Conservation (phyloP, 208 protist genomes). For the Leishmania amazonensis region DNA sequence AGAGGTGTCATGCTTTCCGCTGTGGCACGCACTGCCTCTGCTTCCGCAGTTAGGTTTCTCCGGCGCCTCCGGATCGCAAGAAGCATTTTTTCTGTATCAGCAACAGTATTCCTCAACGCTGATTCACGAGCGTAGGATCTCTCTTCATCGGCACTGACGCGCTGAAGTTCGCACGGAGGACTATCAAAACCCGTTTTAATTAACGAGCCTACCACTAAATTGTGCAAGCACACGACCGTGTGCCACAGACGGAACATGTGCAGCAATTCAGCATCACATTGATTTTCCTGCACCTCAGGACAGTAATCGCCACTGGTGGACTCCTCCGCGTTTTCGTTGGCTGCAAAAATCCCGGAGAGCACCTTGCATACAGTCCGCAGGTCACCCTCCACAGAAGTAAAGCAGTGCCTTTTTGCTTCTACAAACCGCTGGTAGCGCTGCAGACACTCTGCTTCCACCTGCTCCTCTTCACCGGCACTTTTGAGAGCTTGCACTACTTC, state of each 20-base stretch:
- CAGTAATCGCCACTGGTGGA: too few species aligned
- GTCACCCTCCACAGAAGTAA: neutral
- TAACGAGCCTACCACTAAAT: neutral
- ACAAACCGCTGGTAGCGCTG: constrained; percentile 10
- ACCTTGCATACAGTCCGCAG: neutral
- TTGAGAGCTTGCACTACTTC: constrained; percentile 7
- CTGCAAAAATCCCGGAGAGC: neutral
- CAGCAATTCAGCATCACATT: neutral
- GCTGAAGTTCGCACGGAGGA: neutral
- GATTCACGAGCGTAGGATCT: neutral
- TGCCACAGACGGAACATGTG: constrained; percentile 2
- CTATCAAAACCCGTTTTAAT: neutral
- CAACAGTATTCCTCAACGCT: neutral
- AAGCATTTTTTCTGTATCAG: constrained; percentile 1
- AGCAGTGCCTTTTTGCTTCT: neutral
- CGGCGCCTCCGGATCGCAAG: neutral
- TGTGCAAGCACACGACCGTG: neutral
- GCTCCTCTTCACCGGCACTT: constrained; percentile 15
- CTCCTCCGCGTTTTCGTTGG: neutral
- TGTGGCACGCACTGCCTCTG: neutral
- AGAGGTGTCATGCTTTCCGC: neutral
- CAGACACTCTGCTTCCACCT: constrained; percentile 19
- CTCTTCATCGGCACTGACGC: neutral
- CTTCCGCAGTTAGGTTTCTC: neutral
- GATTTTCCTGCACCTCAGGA: neutral